phyloP scores from a whole-genome alignment of 805 yeast genomes.

The Yarrowia divulgata region DNA sequence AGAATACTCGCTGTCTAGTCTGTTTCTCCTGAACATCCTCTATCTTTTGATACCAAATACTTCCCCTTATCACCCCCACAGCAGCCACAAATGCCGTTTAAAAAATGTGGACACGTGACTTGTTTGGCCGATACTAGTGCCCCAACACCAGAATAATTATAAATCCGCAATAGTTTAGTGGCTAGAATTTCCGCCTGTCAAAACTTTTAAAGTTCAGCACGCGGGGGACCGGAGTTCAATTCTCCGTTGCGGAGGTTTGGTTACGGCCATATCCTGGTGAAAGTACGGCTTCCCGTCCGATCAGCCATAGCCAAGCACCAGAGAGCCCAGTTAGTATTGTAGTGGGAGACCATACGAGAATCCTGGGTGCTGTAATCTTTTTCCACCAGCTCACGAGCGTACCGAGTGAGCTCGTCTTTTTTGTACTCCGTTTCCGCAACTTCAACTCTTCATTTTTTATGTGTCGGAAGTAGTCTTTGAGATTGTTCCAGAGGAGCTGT shows the following conservation, averaged over 20 bases:
- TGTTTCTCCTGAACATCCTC: background rate
- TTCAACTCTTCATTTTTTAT: no score
- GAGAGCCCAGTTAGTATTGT: conserved; percentile 34
- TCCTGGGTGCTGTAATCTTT: conserved; percentile 36
- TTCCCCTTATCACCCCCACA: no score
- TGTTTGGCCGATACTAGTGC: background rate
- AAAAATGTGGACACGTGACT: conserved; percentile 5
- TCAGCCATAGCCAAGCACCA: conserved; percentile 35
- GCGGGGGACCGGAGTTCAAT: conserved; percentile 38
- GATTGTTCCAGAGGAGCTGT: no score
- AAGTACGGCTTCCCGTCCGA: conserved; percentile 36
- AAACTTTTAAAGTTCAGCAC: conserved; percentile 35
- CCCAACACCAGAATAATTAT: background rate
- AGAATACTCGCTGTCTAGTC: no score
- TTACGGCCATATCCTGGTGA: conserved; percentile 35
- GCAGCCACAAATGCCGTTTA: background rate
- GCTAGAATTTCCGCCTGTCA: conserved; percentile 54
- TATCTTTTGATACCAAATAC: background rate
- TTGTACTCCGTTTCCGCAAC: no score
- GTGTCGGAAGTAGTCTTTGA: no score
- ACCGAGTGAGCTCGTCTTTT: background rate
- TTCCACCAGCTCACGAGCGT: background rate
- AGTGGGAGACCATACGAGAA: conserved; percentile 36
- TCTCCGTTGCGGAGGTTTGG: conserved; percentile 34
- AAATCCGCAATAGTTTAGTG: conserved; percentile 50